Evolutionary conservation across 805 yeast species (phyloP), one percentile per base, ranked within the genome.

Genomic region (Maudiozyma turicensis): DNA sequence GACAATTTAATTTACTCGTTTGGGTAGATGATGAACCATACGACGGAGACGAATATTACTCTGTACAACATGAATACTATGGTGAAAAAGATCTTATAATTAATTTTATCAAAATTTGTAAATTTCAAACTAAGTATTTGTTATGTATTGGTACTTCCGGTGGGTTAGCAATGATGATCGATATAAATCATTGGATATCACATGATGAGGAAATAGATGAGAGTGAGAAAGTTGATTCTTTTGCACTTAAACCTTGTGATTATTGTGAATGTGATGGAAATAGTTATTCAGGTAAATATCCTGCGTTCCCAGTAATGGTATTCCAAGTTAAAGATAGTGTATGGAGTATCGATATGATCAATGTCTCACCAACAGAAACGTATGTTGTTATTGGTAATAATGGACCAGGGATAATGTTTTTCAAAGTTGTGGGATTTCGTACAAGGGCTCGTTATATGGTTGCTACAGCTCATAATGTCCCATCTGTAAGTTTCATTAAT

Each of bases 81-180:
- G 5, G 14, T 6, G 42, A 39, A 8, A 10, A 7, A 10, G 34
- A 15, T 34, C 6, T 33, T 8, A 26, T 28, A 30, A 32, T 32
- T 26, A 83, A 83, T 54, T 74, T 60, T 54, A 46, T 82, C 41
- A 76, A 71, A 47, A 53, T 68, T 7, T 65, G 63, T 0, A 54
- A 48, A 26, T 70, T 79, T 50, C 52, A 63, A 26, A 70, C 64
- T 1, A 56, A 58, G 14, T 76, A 74, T 48, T 73, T 76, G 0
- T 50, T 84, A 6, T 72, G 69, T 1, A 71, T 70, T 3, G 77
- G 82, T 43, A 54, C 70, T 13, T 87, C 82, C 57, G 80, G 78
- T 59, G 87, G 87, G 0, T 55, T 74, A 6, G 68, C 72, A 0
- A 50, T 75, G 44, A 50, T 82, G 0, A 70, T 56, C 56, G 60